Base-by-base conservation (phyloP, 306 rosid genomes). In the Acmispon strigosus region DNA sequence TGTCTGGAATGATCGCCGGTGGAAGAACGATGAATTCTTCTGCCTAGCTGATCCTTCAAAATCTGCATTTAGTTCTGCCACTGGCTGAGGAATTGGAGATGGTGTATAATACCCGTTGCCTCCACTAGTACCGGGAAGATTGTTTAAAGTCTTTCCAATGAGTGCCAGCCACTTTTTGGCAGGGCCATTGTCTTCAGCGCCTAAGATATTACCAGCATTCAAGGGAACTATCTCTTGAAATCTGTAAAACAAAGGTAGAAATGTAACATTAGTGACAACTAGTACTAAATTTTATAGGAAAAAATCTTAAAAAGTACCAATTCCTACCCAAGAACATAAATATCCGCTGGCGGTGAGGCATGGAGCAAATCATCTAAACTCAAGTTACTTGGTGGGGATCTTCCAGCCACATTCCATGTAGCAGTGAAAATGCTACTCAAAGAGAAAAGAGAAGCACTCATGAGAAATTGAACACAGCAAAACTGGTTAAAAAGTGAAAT, bases 321-420 rank as follows among this genome's bases (percentile, higher is more conserved):
- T 63, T 44, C 91, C 57, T 87, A 95, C 99, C 99, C 99, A 39
- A 95, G 97, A 79, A 95, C 99, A 59, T 95, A 95, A 69, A 95
- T 95, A 82, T 95, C 99, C 1, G 97, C 97, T 55, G 99, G 97
- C 8, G 99, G 87, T 13, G 99, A 80, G 24, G 99, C 90, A 12
- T 95, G 97, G 73, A 95, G 96, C 97, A 90, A 95, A 36, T 87
- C 99, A 34, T 91, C 96, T 64, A 91, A 81, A 82, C 84, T 87
- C 72, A 95, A 80, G 79, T 95, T 91, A 79, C 76, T 84, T 36
- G 99, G 87, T 10, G 99, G 99, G 36, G 97, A 85, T 85, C 96
- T 91, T 81, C 99, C 97, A 51, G 96, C 99, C 74, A 95, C 97
- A 77, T 95, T 95, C 99, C 99, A 95, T 69, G 99, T 85, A 65